Percentiles rank a stretch among this genome's conserved stretches.
Evolutionary conservation across 306 rosid species (phyloP).

Genomic region (barrel medic (Medicago truncatula)): DNA sequence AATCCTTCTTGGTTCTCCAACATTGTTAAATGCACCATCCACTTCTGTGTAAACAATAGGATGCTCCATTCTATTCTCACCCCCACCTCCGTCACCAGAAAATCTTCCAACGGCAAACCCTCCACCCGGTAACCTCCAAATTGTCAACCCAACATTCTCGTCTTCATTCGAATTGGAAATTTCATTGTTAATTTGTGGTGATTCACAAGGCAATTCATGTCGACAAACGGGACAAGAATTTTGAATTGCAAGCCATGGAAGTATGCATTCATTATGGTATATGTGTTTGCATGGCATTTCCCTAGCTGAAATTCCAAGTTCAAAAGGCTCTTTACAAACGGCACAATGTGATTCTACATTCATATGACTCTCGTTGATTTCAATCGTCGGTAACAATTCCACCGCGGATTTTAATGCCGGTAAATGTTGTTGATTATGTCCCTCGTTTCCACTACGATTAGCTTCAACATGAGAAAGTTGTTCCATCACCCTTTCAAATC

Average conservation of each 20-base stretch:
- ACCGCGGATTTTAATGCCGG: slow-evolving; percentile 64
- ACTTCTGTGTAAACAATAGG: slow-evolving; percentile 77
- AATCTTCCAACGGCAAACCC: slow-evolving; percentile 79
- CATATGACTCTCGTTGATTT: slow-evolving; percentile 46
- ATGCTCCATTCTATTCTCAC: slow-evolving; percentile 46
- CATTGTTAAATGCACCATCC: slow-evolving; percentile 62
- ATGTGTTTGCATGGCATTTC: slow-evolving; percentile 72
- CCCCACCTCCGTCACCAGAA: slow-evolving; percentile 5
- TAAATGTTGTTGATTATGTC: slow-evolving; percentile 16
- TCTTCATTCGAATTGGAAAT: slow-evolving; percentile 9
- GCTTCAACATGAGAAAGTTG: slow-evolving; percentile 59
- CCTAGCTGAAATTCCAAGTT: slow-evolving; percentile 28
- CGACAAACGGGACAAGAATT: slow-evolving; percentile 79
- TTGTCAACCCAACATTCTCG: slow-evolving; percentile 59
- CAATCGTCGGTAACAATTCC: slow-evolving; percentile 57
- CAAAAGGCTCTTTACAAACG: slow-evolving; percentile 71
- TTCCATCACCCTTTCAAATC: slow-evolving; percentile 68
- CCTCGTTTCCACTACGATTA: slow-evolving; percentile 45
- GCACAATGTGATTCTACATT: slow-evolving; percentile 66
- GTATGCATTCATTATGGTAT: slow-evolving; percentile 71
- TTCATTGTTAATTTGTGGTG: neutral
- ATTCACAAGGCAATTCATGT: slow-evolving; percentile 41
- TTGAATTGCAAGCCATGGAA: slow-evolving; percentile 69
- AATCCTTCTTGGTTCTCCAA: slow-evolving; percentile 63
- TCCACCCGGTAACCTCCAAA: slow-evolving; percentile 84